These are phyloP conservation scores for Dictyophora rubrovolvata DNA, from an alignment of 768 basidiomycete species.

Conservation along the genomic window DNA sequence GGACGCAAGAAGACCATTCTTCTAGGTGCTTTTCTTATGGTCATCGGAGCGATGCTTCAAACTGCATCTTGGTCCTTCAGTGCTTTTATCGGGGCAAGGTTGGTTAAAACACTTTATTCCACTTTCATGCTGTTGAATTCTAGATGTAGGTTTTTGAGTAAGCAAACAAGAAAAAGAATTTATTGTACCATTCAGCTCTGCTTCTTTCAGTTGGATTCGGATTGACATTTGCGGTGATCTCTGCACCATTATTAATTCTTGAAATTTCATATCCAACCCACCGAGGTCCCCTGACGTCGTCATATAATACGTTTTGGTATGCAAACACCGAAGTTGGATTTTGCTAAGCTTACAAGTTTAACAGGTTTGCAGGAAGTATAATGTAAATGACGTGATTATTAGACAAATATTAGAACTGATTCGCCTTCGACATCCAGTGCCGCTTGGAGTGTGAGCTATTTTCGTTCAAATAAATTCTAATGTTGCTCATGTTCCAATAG, in stretches of 20 bases:
- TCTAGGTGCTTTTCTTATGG: constrained; percentile 49
- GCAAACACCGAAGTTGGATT: neutral
- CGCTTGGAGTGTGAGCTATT: neutral
- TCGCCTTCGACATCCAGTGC: neutral
- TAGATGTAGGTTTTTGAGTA: constrained; percentile 15
- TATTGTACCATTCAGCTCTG: neutral
- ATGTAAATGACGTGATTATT: neutral
- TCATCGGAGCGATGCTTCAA: constrained; percentile 52
- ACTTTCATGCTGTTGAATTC: neutral
- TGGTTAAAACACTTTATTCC: constrained; percentile 15
- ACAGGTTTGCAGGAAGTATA: constrained; percentile 4
- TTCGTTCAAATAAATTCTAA: constrained; percentile 21
- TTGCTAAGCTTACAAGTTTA: neutral
- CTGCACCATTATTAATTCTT: constrained; percentile 55
- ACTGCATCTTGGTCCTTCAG: constrained; percentile 40
- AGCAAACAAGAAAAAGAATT: neutral
- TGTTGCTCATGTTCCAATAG: constrained; percentile 13
- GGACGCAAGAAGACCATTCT: constrained; percentile 51
- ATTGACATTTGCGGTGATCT: constrained; percentile 50
- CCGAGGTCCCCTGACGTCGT: constrained; percentile 51
- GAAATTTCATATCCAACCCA: constrained; percentile 64
- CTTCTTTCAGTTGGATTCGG: constrained; percentile 37
- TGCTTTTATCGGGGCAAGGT: constrained; percentile 49
- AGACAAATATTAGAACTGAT: neutral
- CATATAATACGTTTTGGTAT: constrained; percentile 57